A percentile compares a stretch with the other conserved stretches of the same genome.
phyloP scores from a whole-genome alignment of 495 filamentous ascomycete genomes.

The Lasiosphaeria miniovina region DNA sequence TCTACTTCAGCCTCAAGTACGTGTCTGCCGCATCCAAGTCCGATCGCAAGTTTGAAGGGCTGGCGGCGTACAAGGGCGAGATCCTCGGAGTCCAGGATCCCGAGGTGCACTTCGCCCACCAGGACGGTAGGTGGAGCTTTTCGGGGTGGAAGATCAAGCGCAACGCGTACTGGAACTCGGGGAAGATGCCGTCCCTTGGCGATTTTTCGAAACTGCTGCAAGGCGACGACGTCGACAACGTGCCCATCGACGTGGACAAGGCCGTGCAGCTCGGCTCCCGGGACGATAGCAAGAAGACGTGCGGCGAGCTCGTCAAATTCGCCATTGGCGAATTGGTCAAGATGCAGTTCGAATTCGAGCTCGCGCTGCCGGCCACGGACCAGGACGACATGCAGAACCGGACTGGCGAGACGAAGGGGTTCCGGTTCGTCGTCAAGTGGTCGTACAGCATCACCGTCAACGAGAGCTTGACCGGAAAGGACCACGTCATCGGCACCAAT shows the following conservation, averaged over 20 bases:
- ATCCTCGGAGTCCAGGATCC: background rate
- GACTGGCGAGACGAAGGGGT: background rate
- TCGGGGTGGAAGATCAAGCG: background rate
- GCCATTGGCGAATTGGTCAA: background rate
- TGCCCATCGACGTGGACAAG: background rate
- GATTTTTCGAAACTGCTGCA: background rate
- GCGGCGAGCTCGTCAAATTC: background rate
- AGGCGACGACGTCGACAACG: background rate
- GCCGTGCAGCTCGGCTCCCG: background rate
- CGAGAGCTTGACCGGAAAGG: background rate
- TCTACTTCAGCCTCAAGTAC: background rate
- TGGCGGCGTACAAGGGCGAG: background rate
- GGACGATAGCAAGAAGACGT: background rate
- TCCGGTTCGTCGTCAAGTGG: background rate
- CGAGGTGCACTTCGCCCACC: background rate
- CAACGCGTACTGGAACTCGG: background rate
- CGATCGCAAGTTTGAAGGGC: background rate
- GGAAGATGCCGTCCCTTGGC: background rate
- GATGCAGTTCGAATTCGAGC: background rate
- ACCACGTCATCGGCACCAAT: background rate
- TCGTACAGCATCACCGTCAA: background rate
- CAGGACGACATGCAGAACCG: background rate
- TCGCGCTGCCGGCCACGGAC: background rate
- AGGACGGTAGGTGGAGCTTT: background rate
- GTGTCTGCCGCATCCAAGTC: background rate